phyloP scores from a whole-genome alignment of 2,329 filamentous ascomycete genomes.

The Westerdykella ornata region DNA sequence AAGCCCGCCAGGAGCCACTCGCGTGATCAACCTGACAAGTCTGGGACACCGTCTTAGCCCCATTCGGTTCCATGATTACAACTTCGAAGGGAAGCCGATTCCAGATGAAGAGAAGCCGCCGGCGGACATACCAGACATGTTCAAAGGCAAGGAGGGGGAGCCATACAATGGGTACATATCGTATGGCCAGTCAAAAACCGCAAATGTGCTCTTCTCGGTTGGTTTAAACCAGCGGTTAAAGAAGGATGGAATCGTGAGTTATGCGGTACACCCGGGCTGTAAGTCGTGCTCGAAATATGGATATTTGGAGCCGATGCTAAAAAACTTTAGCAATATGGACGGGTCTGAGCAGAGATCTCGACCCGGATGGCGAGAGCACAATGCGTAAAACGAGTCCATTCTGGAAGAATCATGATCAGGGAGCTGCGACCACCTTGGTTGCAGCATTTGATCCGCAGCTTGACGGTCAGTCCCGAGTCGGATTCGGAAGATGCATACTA shows the following conservation, averaged over 20 bases:
- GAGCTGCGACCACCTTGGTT: slow-evolving; percentile 25
- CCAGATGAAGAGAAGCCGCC: slow-evolving; percentile 21
- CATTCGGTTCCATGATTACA: slow-evolving; percentile 42
- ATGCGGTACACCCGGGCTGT: slow-evolving; percentile 32
- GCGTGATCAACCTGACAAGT: slow-evolving; percentile 28
- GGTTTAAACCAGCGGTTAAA: slow-evolving; percentile 16
- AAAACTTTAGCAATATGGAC: slow-evolving; percentile 26
- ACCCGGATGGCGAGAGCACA: slow-evolving; percentile 21
- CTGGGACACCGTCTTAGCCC: slow-evolving; percentile 24
- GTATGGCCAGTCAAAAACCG: slow-evolving; percentile 29
- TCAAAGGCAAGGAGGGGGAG: slow-evolving; percentile 7
- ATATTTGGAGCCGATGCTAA: not conserved
- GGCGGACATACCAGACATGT: slow-evolving; percentile 12
- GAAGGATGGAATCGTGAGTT: slow-evolving; percentile 20
- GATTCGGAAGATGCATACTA: not conserved
- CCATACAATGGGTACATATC: slow-evolving; percentile 23
- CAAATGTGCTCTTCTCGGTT: slow-evolving; percentile 28
- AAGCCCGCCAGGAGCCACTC: slow-evolving; percentile 19
- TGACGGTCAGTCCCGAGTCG: slow-evolving; percentile 9
- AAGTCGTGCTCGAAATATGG: slow-evolving; percentile 6
- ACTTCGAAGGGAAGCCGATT: slow-evolving; percentile 30
- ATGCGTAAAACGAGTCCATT: slow-evolving; percentile 22
- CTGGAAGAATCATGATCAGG: slow-evolving; percentile 33
- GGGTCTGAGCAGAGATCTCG: slow-evolving; percentile 21
- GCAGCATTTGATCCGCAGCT: slow-evolving; percentile 28